Evolutionary conservation across 495 filamentous ascomycete genomes (phyloP).

Genomic region (Neurospora cerealis): DNA sequence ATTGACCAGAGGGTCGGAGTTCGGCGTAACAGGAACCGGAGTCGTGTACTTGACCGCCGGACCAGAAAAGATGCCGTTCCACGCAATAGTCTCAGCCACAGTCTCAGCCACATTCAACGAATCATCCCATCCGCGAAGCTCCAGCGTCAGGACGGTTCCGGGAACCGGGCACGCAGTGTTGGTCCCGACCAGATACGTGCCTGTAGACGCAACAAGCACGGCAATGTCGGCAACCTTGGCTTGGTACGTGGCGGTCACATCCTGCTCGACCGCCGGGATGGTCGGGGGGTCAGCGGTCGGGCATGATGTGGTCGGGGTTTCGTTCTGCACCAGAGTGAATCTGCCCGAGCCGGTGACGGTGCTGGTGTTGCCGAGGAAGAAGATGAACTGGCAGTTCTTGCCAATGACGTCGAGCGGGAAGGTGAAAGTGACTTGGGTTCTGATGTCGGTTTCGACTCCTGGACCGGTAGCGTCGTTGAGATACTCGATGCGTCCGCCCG

Average conservation of each 20-base stretch:
- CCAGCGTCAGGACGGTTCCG: not conserved
- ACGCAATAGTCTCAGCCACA: not conserved
- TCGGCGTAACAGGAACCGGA: not conserved
- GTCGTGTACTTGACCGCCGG: not conserved
- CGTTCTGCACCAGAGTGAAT: not conserved
- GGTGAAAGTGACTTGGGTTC: not conserved
- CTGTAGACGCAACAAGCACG: not conserved
- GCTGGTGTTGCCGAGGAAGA: not conserved
- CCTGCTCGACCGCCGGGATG: not conserved
- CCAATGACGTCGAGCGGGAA: not conserved
- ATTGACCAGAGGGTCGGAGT: not conserved
- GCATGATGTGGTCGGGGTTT: not conserved
- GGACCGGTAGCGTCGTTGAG: not conserved
- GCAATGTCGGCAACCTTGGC: not conserved
- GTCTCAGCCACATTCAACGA: too few relatives aligned
- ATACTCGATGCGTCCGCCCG: not conserved
- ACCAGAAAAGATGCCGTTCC: not conserved
- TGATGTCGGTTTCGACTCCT: not conserved
- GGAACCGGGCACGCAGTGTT: not conserved
- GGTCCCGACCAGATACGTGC: not conserved
- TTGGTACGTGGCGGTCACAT: not conserved
- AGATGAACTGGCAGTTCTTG: not conserved
- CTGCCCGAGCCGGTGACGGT: not conserved
- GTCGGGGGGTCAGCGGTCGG: not conserved
- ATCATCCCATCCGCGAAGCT: not conserved